phyloP scores from a whole-genome alignment of 805 yeast species.

The Cephaloascus fragrans region DNA sequence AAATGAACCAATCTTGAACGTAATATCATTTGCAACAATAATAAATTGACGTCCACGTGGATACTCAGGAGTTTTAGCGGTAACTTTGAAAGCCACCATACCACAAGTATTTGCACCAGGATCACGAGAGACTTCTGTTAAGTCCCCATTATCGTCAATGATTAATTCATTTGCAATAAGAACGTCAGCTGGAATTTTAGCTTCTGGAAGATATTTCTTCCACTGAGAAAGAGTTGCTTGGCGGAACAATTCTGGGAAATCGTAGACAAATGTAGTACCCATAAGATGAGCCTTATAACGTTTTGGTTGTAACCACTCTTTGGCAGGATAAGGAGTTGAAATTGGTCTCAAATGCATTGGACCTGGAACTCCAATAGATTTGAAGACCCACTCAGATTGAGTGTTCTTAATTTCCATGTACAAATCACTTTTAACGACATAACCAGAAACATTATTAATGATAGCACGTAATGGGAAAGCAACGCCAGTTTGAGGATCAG shows the following conservation, averaged over 20 bases:
- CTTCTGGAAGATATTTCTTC: conserved; percentile 50
- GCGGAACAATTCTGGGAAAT: conserved; percentile 97
- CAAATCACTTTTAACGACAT: conserved; percentile 90
- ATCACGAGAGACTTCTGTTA: conserved; percentile 87
- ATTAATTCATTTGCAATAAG: conserved; percentile 79
- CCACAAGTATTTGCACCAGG: conserved; percentile 95
- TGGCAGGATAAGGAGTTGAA: conserved; percentile 93
- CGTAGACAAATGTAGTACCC: conserved; percentile 98
- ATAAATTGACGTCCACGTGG: conserved; percentile 93
- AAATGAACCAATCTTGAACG: conserved; percentile 96
- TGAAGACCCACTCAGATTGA: conserved; percentile 95
- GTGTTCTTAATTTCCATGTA: conserved; percentile 90
- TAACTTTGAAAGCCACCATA: conserved; percentile 93
- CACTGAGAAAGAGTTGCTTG: conserved; percentile 84
- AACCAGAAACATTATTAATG: conserved; percentile 94
- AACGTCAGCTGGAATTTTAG: conserved; percentile 56
- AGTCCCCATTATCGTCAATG: conserved; percentile 66
- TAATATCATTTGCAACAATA: conserved; percentile 93
- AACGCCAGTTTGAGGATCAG: conserved; percentile 77
- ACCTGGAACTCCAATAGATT: conserved; percentile 90
- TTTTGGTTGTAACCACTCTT: conserved; percentile 97
- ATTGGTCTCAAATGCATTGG: conserved; percentile 96
- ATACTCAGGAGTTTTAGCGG: conserved; percentile 92
- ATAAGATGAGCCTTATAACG: conserved; percentile 96
- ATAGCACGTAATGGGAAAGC: conserved; percentile 96